Conservation (phyloP, 768 basidiomycete genomes). For the Leccinum truebloodii region DNA sequence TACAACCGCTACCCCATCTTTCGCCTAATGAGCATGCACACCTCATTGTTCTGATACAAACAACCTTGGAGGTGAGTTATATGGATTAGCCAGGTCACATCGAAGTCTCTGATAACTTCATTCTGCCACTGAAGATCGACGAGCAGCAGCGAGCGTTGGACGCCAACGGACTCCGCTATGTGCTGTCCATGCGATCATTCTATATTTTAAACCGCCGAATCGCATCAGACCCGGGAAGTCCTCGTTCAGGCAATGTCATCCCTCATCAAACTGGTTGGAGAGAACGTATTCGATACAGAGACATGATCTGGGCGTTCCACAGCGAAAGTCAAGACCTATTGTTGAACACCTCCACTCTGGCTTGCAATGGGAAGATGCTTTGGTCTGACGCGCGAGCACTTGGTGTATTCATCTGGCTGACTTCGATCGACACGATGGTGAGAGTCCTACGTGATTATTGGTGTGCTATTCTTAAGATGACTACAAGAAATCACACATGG, state of each 20-base stretch:
- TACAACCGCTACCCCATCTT: slow-evolving; percentile 64
- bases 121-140: slow-evolving; percentile 60
- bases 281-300: slow-evolving; percentile 84
- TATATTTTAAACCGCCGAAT: slow-evolving; percentile 76
- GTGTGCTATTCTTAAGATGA: slow-evolving; percentile 1
- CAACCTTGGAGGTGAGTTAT: slow-evolving; percentile 72
- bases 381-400: slow-evolving; percentile 89
- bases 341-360: slow-evolving; percentile 63
- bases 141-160: slow-evolving; percentile 91
- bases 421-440: slow-evolving; percentile 76
- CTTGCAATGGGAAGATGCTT: slow-evolving; percentile 82
- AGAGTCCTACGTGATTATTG: slow-evolving; percentile 26
- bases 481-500: slow-evolving; percentile 76
- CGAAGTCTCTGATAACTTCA: slow-evolving; percentile 1
- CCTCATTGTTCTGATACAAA: slow-evolving; percentile 81
- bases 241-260: slow-evolving; percentile 41
- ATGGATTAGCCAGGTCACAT: neutral
- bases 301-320: slow-evolving; percentile 97
- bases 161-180: slow-evolving; percentile 88
- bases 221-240: slow-evolving; percentile 49
- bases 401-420: slow-evolving; percentile 88
- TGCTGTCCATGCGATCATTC: slow-evolving; percentile 90
- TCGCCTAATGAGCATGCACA: slow-evolving; percentile 82
- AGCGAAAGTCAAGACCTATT: slow-evolving; percentile 92
- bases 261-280: slow-evolving; percentile 57